phyloP scores from a whole-genome alignment of 345 rosid genomes.

The Eucalyptus cloeziana region DNA sequence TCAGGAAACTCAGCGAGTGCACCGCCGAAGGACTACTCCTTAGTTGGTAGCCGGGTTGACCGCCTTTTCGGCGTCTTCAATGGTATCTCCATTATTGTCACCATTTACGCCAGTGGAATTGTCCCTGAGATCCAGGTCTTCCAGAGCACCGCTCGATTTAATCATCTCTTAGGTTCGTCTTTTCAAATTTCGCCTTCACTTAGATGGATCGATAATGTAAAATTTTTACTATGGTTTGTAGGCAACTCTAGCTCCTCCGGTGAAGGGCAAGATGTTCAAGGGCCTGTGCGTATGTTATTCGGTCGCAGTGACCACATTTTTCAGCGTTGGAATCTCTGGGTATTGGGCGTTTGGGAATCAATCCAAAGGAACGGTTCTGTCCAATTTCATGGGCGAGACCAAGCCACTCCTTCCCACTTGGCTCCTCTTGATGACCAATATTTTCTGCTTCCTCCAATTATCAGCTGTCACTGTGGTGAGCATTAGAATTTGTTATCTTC shows the following conservation, averaged over 20 bases:
- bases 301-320: constrained; percentile 18
- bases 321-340: constrained; percentile 38
- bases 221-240: neutral
- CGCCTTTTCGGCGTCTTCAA: constrained; percentile 23
- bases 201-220: neutral
- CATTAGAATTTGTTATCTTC: neutral
- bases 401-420: constrained; percentile 34
- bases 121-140: constrained; percentile 52
- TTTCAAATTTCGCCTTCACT: neutral
- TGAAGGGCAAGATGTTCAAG: constrained; percentile 55
- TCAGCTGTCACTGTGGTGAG: constrained; percentile 28
- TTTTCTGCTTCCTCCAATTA: constrained; percentile 28
- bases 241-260: constrained; percentile 52
- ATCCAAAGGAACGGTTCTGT: constrained; percentile 7
- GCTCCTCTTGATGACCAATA: constrained; percentile 32
- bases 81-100: constrained; percentile 32
- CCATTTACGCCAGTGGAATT: constrained; percentile 38
- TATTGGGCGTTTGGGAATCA: constrained; percentile 52
- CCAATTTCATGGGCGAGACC: constrained; percentile 24
- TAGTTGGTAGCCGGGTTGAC: constrained; percentile 5
- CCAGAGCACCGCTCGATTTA: neutral
- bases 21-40: constrained; percentile 23
- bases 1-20: constrained; percentile 33
- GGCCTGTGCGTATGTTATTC: constrained; percentile 37
- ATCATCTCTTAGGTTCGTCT: neutral